phyloP scores from a whole-genome alignment of 495 filamentous ascomycete genomes.

The Aspergillus bridgeri region DNA sequence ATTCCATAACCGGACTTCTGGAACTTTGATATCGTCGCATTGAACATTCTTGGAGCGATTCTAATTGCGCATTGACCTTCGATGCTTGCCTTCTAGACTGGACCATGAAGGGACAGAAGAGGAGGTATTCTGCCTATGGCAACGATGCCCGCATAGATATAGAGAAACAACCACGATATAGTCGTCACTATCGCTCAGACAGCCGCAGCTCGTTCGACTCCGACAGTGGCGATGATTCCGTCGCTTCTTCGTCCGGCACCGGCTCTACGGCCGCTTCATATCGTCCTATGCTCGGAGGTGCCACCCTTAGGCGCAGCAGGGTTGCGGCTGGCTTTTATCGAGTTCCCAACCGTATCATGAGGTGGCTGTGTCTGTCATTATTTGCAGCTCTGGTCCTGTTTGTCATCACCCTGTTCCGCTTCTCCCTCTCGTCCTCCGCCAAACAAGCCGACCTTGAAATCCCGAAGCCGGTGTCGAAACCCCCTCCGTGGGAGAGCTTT shows the following conservation, averaged over 20 bases:
- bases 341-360: conserved; percentile 58
- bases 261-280: conserved; percentile 36
- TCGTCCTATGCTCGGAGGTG: conserved; percentile 51
- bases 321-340: conserved; percentile 50
- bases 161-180: conserved; percentile 35
- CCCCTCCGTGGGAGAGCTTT: conserved; percentile 78
- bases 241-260: conserved; percentile 19
- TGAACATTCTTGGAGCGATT: conserved; percentile 7
- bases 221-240: conserved; percentile 26
- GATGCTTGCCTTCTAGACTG: background rate
- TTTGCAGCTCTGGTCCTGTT: conserved; percentile 68
- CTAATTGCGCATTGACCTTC: background rate
- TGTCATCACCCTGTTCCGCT: conserved; percentile 64
- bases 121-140: conserved; percentile 30
- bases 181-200: conserved; percentile 20
- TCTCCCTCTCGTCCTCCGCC: conserved; percentile 61
- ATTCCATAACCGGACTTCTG: background rate
- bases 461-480: conserved; percentile 50
- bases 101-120: conserved; percentile 37
- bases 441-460: conserved; percentile 55
- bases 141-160: conserved; percentile 28
- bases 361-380: conserved; percentile 68
- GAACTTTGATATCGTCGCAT: conserved; percentile 8
- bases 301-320: conserved; percentile 36
- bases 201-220: conserved; percentile 28